Percentiles rank a stretch among this genome's conserved stretches.
These are phyloP conservation scores for Aureobasidium sp. DNA, from an alignment of 2,329 filamentous ascomycete species.

Conservation along the genomic window DNA sequence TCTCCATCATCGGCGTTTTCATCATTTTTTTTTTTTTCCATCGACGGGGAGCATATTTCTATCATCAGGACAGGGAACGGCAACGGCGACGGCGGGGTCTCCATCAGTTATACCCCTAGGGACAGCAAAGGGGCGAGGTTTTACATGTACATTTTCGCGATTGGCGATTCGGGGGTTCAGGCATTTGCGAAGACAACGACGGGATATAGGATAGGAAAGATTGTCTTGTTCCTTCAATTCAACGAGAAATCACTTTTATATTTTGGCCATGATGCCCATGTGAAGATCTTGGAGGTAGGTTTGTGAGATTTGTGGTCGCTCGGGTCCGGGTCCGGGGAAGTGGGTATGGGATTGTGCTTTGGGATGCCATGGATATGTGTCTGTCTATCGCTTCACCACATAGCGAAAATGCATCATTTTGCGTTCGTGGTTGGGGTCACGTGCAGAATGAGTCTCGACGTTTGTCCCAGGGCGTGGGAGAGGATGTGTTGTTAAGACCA, in stretches of 20 bases:
- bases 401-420: too few relatives aligned
- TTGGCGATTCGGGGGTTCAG: background rate
- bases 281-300: background rate
- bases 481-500: too few relatives aligned
- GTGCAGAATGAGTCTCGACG: too few relatives aligned
- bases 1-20: background rate
- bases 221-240: too few relatives aligned
- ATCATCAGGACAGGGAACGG: background rate
- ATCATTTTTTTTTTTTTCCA: background rate
- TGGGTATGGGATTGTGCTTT: too few relatives aligned
- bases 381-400: too few relatives aligned
- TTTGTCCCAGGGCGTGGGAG: too few relatives aligned
- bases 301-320: too few relatives aligned
- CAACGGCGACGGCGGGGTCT: background rate
- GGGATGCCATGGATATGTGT: too few relatives aligned
- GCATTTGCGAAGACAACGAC: background rate
- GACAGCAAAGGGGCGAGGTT: background rate
- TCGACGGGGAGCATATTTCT: background rate
- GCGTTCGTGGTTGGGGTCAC: too few relatives aligned
- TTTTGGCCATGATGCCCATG: background rate
- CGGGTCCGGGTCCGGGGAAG: too few relatives aligned
- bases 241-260: background rate
- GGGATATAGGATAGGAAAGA: background rate
- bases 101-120: background rate
- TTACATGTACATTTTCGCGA: background rate